Conservation (phyloP, 129 eudicot genomes). For the Flaveria brownii region DNA sequence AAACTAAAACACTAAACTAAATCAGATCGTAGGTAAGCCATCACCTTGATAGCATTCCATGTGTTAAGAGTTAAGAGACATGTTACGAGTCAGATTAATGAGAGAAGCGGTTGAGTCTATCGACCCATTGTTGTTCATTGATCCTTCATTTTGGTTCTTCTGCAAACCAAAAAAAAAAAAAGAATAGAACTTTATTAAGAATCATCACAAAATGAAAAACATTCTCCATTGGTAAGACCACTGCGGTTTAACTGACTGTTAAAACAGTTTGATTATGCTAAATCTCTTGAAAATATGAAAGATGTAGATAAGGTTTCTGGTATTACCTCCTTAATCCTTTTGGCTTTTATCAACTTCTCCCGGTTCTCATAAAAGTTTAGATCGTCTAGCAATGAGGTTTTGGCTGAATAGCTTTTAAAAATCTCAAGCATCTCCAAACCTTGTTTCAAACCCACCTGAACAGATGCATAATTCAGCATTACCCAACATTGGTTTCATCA, state of each 20-base stretch:
- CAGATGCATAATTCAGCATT: background rate
- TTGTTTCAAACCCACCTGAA: constrained; percentile 71
- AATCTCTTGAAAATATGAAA: too few species aligned
- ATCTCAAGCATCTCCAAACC: constrained; percentile 86
- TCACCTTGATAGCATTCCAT: constrained; percentile 29
- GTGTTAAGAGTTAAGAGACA: constrained; percentile 47
- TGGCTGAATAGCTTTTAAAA: constrained; percentile 61
- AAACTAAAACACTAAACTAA: constrained; percentile 28
- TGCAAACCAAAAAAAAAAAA: constrained; percentile 25
- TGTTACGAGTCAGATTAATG: constrained; percentile 50
- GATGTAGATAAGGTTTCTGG: background rate
- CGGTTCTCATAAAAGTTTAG: constrained; percentile 71
- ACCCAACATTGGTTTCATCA: background rate
- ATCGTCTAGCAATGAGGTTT: constrained; percentile 73
- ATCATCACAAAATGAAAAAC: background rate
- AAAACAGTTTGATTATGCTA: too few species aligned
- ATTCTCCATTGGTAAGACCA: background rate
- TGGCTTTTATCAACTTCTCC: constrained; percentile 49
- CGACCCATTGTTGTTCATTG: constrained; percentile 17
- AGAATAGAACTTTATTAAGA: background rate
- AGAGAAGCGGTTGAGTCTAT: constrained; percentile 46
- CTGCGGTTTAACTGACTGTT: too few species aligned
- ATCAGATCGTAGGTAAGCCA: background rate
- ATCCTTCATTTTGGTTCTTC: constrained; percentile 40
- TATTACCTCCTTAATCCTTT: constrained; percentile 48